These are phyloP conservation scores for Verticillium longisporum DNA, from an alignment of 2,329 filamentous ascomycete genomes.

Conservation along the genomic window DNA sequence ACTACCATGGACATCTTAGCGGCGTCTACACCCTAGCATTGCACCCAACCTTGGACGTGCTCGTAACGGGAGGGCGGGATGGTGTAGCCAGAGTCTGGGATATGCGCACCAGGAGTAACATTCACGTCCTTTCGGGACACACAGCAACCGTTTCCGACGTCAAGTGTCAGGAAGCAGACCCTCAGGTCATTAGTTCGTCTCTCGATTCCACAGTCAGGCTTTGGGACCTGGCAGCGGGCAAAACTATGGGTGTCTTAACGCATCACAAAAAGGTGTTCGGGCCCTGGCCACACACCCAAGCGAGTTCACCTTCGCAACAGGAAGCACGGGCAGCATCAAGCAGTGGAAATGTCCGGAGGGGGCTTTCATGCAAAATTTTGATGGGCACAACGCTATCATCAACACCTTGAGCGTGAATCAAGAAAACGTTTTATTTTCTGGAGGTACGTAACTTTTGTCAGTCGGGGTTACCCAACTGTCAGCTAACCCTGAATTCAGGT, in stretches of 20 bases:
- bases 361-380: slow-evolving; percentile 98
- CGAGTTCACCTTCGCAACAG: slow-evolving; percentile 94
- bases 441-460: slow-evolving; percentile 37
- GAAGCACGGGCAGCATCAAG: slow-evolving; percentile 90
- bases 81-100: slow-evolving; percentile 96
- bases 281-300: slow-evolving; percentile 77
- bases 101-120: slow-evolving; percentile 92
- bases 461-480: not conserved
- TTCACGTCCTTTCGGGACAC: slow-evolving; percentile 89
- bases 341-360: slow-evolving; percentile 99
- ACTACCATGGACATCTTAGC: slow-evolving; percentile 94
- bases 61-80: slow-evolving; percentile 91
- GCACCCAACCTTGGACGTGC: slow-evolving; percentile 90
- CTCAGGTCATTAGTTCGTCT: slow-evolving; percentile 89
- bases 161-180: slow-evolving; percentile 91
- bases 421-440: slow-evolving; percentile 91
- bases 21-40: slow-evolving; percentile 89
- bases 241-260: slow-evolving; percentile 91
- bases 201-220: slow-evolving; percentile 86
- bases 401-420: slow-evolving; percentile 91
- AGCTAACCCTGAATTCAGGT: slow-evolving; percentile 23
- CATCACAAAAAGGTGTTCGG: slow-evolving; percentile 96
- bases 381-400: slow-evolving; percentile 93
- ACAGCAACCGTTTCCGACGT: slow-evolving; percentile 85
- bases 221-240: slow-evolving; percentile 94